Evolutionary conservation across 202 grass and related monocot genomes (phyloP), one percentile per base, ranked within the genome.

Genomic region (Panicum virgatum): DNA sequence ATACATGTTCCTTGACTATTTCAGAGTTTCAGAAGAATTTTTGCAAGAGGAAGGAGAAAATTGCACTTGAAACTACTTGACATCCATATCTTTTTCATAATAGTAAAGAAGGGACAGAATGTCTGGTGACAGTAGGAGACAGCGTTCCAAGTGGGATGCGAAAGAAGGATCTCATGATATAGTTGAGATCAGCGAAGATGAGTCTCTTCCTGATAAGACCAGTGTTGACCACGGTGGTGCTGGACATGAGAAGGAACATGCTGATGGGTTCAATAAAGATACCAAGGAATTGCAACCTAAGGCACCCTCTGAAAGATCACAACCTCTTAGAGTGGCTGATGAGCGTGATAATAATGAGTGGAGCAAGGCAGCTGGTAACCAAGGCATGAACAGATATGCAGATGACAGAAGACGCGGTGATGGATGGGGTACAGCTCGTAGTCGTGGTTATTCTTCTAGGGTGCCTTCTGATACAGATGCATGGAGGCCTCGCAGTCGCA

Each of bases 401-500:
- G 75, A 91, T 66, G 76, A 85, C 16, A 88, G 82, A 92, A 91
- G 79, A 54, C 63, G 66, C 54, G 63, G 76, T 9, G 85, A 89
- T 81, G 86, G 72, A 59, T 84, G 79, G 88, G 94, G 75, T 74
- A 45, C 75, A 44, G 14, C 78, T 72, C 60, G 51, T 69, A 52
- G 45, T 79, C 68, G 69, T 60, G 81, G 74, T 80, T 86, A 82
- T 79, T 81, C 75, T 83, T 90, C 89, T 62, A 85, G 85, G 69
- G 65, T 75, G 52, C 80, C 88, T 15, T 90, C 95, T 80, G 79
- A 75, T 88, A 60, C 77, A 65, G 82, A 89, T 93, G 72, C 40
- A 32, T 89, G 87, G 89, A 94, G 73, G 86, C 88, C 65, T 62
- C 84, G n/a, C 11, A 91, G 79, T 87, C 79, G 50, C 56, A 91